A percentile compares a stretch with the other conserved stretches of the same genome.
phyloP scores from a whole-genome alignment of 371 early-diverging fungal genomes.

The Mucor circinelloides region DNA sequence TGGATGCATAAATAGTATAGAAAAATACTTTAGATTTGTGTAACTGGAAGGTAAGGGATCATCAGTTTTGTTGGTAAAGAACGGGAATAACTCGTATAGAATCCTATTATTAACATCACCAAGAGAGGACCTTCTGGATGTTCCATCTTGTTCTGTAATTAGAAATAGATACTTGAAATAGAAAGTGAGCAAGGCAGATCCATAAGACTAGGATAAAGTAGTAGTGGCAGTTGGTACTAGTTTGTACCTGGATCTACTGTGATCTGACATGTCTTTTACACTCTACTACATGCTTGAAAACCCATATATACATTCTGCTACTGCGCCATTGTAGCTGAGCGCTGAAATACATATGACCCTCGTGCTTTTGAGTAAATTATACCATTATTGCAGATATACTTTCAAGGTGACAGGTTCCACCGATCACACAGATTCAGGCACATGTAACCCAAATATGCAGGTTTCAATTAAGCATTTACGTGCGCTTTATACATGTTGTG shows the following conservation, averaged over 20 bases:
- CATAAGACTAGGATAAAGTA: too few relatives aligned
- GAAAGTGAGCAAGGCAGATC: neutral
- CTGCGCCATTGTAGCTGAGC: too few relatives aligned
- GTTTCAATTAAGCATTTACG: neutral
- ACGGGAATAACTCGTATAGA: neutral
- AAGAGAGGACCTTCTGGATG: neutral
- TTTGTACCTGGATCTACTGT: too few relatives aligned
- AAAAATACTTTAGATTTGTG: neutral
- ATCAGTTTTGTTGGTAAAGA: neutral
- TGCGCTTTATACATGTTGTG: neutral
- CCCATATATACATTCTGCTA: too few relatives aligned
- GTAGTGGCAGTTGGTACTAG: too few relatives aligned
- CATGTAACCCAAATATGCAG: neutral
- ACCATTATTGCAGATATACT: neutral
- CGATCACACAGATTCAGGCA: neutral
- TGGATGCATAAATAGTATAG: neutral
- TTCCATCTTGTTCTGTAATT: neutral
- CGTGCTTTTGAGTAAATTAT: too few relatives aligned
- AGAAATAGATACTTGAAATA: neutral
- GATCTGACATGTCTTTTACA: too few relatives aligned
- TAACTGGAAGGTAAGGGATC: neutral
- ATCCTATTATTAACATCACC: neutral
- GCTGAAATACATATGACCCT: too few relatives aligned
- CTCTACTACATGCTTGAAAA: too few relatives aligned
- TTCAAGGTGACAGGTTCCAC: neutral